These are phyloP conservation scores for Termitomyces sp. DNA, from an alignment of 768 basidiomycete species.

Conservation along the genomic window DNA sequence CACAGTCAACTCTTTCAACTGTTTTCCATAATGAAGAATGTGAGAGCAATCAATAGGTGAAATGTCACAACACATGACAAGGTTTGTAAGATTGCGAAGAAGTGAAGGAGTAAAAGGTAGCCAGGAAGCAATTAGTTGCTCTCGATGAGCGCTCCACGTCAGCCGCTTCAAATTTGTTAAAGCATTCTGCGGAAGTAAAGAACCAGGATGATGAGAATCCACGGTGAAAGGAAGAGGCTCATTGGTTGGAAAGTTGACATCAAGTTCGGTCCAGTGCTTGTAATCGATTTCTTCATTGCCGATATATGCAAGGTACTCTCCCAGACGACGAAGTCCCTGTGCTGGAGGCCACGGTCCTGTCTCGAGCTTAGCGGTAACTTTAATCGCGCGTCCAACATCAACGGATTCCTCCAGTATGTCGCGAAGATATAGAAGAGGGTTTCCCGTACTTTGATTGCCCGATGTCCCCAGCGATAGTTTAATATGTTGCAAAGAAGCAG, in stretches of 20 bases:
- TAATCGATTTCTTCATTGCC: neutral
- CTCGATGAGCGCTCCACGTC: slow-evolving; percentile 4
- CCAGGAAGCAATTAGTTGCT: slow-evolving; percentile 7
- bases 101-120: slow-evolving; percentile 6
- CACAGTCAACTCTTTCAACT: neutral
- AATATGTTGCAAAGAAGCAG: neutral
- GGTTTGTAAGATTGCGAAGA: slow-evolving; percentile 3
- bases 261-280: neutral
- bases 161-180: slow-evolving; percentile 1
- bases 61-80: neutral
- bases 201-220: neutral
- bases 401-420: neutral
- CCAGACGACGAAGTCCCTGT: neutral
- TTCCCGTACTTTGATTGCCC: neutral
- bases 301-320: neutral
- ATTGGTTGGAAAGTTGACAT: neutral
- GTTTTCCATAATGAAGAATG: neutral
- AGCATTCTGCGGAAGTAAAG: neutral
- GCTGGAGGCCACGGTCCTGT: neutral
- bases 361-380: neutral
- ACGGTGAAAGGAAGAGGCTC: neutral
- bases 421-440: neutral
- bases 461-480: neutral
- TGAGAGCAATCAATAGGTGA: neutral
- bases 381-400: neutral